Base-by-base conservation (phyloP, 2,329 filamentous ascomycete genomes). In the Ascochyta viciae-villosae region DNA sequence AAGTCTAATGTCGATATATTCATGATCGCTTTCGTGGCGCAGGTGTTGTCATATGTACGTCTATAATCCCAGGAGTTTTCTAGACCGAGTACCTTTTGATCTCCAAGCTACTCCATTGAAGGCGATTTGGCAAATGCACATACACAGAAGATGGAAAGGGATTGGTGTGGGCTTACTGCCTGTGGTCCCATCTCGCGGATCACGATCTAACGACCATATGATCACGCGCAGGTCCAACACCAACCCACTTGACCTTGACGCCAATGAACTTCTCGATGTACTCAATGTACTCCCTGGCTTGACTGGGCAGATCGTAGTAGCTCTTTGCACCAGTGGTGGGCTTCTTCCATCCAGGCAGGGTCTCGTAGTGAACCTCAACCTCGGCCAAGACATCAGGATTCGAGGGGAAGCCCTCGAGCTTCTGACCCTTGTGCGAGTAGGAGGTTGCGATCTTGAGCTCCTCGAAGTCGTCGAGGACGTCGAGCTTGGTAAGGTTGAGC, bases 401-500 rank as follows among this genome's bases (percentile, higher is more conserved):
- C 7, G 87, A 86, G 4, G 86, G 89, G 81, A 89, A 91, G 12
- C 82, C 85, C 16, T 83, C 80, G 10, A 89, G 74, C 51, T 78
- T 77, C 67, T 83, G 70, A 39, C 84, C 85, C 46, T 84, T 81
- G 68, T 84, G 64, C 12, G 79, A 79, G 78, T 96, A 96, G 2
- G 85, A 87, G 13, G 89, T 85, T 16, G 89, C 89, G 46, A 91
- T 81, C 74, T 92, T 90, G 76, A 96, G 84, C 68, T 86, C 87
- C 9, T 85, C 81, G 72, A 96, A 92, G 29, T 85, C 85, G 72
- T 92, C 89, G 15, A 92, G 81, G 34, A 92, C 82, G 65, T 91
- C 88, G 22, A 90, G 82, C 75, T 88, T 88, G 54, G 85, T 88
- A 53, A 88, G 77, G 76, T 88, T 88, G 66, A 87, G 77, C 40